Conservation (phyloP, 2,329 filamentous ascomycete genomes). For the Clarireedia monteithiana region DNA sequence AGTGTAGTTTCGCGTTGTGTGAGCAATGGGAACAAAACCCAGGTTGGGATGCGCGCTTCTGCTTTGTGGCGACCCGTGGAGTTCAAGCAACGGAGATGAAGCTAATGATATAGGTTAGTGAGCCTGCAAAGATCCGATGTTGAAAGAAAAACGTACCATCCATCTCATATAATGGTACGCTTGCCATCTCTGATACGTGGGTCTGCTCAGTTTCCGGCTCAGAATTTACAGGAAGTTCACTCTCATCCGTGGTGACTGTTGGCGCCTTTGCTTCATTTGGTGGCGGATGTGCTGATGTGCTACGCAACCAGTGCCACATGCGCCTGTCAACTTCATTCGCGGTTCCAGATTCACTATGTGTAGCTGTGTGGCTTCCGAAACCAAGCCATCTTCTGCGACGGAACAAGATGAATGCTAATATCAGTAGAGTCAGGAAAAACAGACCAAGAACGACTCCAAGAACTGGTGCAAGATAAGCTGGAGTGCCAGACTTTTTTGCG, state of each 20-base stretch:
- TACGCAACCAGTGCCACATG: slow-evolving; percentile 24
- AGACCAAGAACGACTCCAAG: slow-evolving; percentile 54
- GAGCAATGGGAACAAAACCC: slow-evolving; percentile 14
- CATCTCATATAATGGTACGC: slow-evolving; percentile 28
- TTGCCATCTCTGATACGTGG: slow-evolving; percentile 19
- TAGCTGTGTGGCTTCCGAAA: slow-evolving; percentile 5
- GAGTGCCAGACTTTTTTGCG: slow-evolving; percentile 30
- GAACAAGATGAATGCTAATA: slow-evolving; percentile 46
- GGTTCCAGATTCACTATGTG: slow-evolving; percentile 21
- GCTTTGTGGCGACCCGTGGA: slow-evolving; percentile 9
- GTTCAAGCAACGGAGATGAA: slow-evolving; percentile 20
- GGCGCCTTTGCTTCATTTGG: slow-evolving; percentile 21
- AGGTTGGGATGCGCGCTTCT: too few species aligned
- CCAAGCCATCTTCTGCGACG: slow-evolving; percentile 33
- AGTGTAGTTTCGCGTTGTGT: not conserved
- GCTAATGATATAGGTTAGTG: slow-evolving; percentile 12
- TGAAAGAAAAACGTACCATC: slow-evolving; percentile 23
- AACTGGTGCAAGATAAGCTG: slow-evolving; percentile 52
- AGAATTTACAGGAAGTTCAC: slow-evolving; percentile 10
- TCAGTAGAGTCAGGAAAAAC: slow-evolving; percentile 44
- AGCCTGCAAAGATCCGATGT: not conserved
- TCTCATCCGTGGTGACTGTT: slow-evolving; percentile 26
- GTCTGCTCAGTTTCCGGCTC: slow-evolving; percentile 16
- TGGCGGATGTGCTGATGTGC: not conserved
- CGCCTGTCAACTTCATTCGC: slow-evolving; percentile 17